Evolutionary conservation across 345 rosid genomes (phyloP), one percentile per base, ranked within the genome.

Genomic region (Aquilaria malaccensis): DNA sequence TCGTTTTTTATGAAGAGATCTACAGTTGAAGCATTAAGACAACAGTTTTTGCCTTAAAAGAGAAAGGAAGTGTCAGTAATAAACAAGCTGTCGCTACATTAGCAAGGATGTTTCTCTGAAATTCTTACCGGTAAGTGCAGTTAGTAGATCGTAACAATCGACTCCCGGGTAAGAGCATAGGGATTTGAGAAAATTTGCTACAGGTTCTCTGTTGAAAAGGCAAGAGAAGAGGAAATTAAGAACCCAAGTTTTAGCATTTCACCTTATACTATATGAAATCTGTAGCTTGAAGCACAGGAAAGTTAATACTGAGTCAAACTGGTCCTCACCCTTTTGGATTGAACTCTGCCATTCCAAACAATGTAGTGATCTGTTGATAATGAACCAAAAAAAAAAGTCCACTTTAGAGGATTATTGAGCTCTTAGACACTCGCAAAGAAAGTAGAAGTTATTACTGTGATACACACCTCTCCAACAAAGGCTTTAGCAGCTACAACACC

Each of bases 401-500:
- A 22, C 22, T 22, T 22, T 22, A 22, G 22, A 22, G 22, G 22
- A 22, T 22, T 13, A 45, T 31, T 45, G 32, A 45, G 45, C 37
- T n/a, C 30, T 53, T 3, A 37, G 33, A 3, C 37, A 45, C 30
- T 13, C 2, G 46, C 11, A 15, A 46, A 9, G 7, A 11, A 12
- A 45, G 56, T 31, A 50, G 33, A 37, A 15, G 30, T 7, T 60
- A 13, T 55, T 33, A 10, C 2, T 32, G 48, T 10, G 1, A 3
- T 10, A 41, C 48, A 29, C 50, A 89, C 98, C 95, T 94, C 99
- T 7, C 94, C 97, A 54, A 82, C 69, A 67, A 89, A 87, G 60
- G 81, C 9, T 77, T 45, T 80, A 60, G 95, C 89, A 22, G 97
- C 91, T 52, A 74, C 29, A 62, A 70, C 73, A 7, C 83, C 96